Evolutionary conservation across 2,329 filamentous ascomycete genomes (phyloP).

Genomic region (Fusarium gaditjirri): DNA sequence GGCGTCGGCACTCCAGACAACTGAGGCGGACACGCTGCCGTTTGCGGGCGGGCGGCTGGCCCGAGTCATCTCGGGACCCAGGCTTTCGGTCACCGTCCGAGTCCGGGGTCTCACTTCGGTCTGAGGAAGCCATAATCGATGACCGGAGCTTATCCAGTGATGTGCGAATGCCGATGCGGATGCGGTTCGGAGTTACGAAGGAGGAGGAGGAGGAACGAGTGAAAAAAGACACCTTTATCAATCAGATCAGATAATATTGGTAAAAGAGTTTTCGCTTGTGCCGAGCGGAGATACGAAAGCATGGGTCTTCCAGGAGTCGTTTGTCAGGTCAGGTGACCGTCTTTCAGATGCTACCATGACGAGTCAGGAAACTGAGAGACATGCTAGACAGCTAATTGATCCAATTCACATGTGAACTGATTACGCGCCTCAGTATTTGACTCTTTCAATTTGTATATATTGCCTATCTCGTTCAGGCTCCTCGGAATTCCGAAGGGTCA

Average conservation of each 20-base stretch:
- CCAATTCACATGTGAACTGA: background rate
- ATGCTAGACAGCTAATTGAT: background rate
- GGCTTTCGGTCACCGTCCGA: slow-evolving; percentile 48
- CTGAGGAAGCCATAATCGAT: slow-evolving; percentile 43
- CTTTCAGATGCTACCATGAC: background rate
- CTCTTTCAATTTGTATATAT: background rate
- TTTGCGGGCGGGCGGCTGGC: slow-evolving; percentile 60
- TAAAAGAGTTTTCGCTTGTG: slow-evolving; percentile 43
- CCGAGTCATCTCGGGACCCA: slow-evolving; percentile 45
- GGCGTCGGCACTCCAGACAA: slow-evolving; percentile 68
- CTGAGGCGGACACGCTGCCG: slow-evolving; percentile 68
- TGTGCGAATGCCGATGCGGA: slow-evolving; percentile 35
- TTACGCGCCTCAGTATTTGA: background rate
- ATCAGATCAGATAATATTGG: slow-evolving; percentile 54
- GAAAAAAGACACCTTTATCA: slow-evolving; percentile 51
- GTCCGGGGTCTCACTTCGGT: slow-evolving; percentile 54
- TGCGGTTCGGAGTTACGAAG: slow-evolving; percentile 52
- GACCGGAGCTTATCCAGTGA: slow-evolving; percentile 30
- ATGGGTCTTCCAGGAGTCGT: background rate
- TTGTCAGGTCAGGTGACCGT: slow-evolving; percentile 14
- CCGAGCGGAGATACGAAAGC: slow-evolving; percentile 50
- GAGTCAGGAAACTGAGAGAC: background rate
- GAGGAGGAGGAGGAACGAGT: slow-evolving; percentile 40
- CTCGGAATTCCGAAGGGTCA: slow-evolving; percentile 16
- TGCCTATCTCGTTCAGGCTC: background rate